Conservation (phyloP, 2,329 filamentous ascomycete species). For the Colletotrichum kahawae region DNA sequence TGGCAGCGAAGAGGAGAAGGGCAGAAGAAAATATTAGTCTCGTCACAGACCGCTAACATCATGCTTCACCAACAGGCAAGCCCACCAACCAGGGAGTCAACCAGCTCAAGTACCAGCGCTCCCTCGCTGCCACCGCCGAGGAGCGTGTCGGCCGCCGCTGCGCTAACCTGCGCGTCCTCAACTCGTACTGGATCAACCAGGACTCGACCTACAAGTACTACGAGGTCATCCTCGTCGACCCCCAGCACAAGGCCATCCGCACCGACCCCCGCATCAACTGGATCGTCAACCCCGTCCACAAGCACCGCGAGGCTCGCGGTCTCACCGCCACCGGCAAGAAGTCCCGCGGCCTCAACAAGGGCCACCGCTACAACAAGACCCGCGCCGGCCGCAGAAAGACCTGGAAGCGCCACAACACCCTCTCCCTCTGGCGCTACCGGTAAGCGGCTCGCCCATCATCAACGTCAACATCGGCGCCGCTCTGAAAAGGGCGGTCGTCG, state of each 20-base stretch:
- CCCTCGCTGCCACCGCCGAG: constrained; percentile 95
- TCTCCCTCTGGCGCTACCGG: constrained; percentile 98
- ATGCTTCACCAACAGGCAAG: constrained; percentile 72
- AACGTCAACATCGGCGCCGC: background rate
- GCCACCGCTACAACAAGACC: constrained; percentile 99
- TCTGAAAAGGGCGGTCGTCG: background rate
- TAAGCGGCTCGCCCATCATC: constrained; percentile 50
- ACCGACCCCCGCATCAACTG: constrained; percentile 99
- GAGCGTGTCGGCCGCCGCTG: constrained; percentile 99
- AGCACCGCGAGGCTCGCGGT: constrained; percentile 98
- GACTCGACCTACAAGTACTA: constrained; percentile 99
- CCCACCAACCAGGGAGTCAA: constrained; percentile 99
- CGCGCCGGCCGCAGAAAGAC: constrained; percentile 97
- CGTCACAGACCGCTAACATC: constrained; percentile 23
- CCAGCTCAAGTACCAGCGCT: constrained; percentile 99
- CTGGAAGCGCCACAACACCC: constrained; percentile 99
- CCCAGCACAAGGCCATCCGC: constrained; percentile 99
- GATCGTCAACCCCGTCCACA: constrained; percentile 99
- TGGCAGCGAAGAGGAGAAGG: background rate
- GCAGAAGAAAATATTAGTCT: background rate
- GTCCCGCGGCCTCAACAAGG: constrained; percentile 99
- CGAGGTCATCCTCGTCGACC: constrained; percentile 99
- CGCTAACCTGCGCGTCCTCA: constrained; percentile 98
- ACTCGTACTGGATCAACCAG: constrained; percentile 99
- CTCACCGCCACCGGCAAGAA: constrained; percentile 99